A percentile compares a stretch with the other conserved stretches of the same genome.
phyloP scores from a whole-genome alignment of 805 yeast species.

The Candida quercuum region DNA sequence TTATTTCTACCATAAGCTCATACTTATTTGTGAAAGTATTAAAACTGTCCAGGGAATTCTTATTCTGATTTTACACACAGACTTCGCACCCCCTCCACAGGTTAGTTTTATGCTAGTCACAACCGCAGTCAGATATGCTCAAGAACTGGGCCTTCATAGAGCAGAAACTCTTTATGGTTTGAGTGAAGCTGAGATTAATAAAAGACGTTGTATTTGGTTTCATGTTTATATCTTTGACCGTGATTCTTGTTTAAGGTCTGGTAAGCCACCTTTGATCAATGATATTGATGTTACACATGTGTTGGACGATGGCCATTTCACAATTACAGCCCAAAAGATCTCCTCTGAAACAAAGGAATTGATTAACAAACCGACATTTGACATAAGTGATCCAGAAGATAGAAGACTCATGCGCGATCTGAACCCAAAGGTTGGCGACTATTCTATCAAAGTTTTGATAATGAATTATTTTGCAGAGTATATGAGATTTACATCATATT shows the following conservation, averaged over 20 bases:
- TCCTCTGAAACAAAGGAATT: neutral
- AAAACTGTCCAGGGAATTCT: slow-evolving; percentile 47
- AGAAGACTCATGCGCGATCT: neutral
- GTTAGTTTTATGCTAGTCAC: slow-evolving; percentile 36
- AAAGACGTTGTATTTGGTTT: slow-evolving; percentile 44
- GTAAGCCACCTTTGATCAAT: slow-evolving; percentile 43
- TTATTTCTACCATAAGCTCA: slow-evolving; percentile 47
- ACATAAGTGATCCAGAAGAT: neutral
- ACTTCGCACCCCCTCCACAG: slow-evolving; percentile 33
- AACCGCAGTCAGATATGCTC: slow-evolving; percentile 47
- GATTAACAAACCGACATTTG: slow-evolving; percentile 1
- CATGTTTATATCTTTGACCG: slow-evolving; percentile 41
- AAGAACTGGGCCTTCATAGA: slow-evolving; percentile 53
- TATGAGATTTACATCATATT: slow-evolving; percentile 9
- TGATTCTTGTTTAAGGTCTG: slow-evolving; percentile 38
- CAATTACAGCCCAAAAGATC: neutral
- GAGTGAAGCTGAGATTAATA: slow-evolving; percentile 29
- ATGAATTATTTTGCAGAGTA: slow-evolving; percentile 7
- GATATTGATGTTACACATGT: slow-evolving; percentile 28
- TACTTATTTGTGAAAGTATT: slow-evolving; percentile 45
- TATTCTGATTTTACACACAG: slow-evolving; percentile 35
- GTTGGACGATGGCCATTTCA: neutral
- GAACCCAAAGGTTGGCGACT: neutral
- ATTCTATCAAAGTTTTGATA: slow-evolving; percentile 7
- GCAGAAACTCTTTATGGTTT: slow-evolving; percentile 37